Percentiles rank a stretch among this genome's conserved stretches.
Evolutionary conservation across 139 green algal species (phyloP).

Genomic region (Tetraselmis chui): DNA sequence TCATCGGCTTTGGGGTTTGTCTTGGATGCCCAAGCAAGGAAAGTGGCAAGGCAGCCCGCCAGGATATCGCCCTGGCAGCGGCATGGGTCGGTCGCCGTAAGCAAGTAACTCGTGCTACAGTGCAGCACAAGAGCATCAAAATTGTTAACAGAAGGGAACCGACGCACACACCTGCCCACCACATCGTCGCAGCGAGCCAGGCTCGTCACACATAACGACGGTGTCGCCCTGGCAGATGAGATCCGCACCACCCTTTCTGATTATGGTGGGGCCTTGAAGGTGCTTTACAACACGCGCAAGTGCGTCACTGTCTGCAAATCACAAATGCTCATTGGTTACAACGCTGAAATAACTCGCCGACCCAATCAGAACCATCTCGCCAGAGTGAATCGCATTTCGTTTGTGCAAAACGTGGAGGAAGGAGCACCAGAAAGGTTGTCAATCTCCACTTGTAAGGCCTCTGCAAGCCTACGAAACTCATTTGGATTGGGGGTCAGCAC

Average conservation of each 20-base stretch:
- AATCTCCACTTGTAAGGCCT: conserved; percentile 23
- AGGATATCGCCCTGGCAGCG: conserved; percentile 48
- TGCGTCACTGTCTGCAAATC: not conserved
- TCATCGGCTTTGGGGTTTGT: conserved; percentile 3
- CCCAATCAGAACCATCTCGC: too few relatives aligned
- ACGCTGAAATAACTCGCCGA: not conserved
- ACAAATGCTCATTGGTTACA: not conserved
- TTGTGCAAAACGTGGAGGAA: too few relatives aligned
- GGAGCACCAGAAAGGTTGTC: too few relatives aligned
- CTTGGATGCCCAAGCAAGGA: conserved; percentile 36
- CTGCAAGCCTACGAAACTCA: conserved; percentile 41
- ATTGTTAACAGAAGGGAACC: not conserved
- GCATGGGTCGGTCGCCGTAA: not conserved
- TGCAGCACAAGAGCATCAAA: not conserved
- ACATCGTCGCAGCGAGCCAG: conserved; percentile 43
- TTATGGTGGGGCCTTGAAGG: too few relatives aligned
- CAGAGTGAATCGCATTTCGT: too few relatives aligned
- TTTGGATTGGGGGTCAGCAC: conserved; percentile 55
- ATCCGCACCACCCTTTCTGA: conserved; percentile 43
- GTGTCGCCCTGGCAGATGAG: conserved; percentile 15
- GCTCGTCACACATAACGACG: conserved; percentile 16
- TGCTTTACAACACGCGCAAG: too few relatives aligned
- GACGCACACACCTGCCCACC: conserved; percentile 40
- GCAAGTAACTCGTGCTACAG: too few relatives aligned
- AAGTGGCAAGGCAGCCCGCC: conserved; percentile 42